Evolutionary conservation across 257 asterid species (phyloP), one percentile per base, ranked within the genome.

Genomic region (Mentha longifolia): DNA sequence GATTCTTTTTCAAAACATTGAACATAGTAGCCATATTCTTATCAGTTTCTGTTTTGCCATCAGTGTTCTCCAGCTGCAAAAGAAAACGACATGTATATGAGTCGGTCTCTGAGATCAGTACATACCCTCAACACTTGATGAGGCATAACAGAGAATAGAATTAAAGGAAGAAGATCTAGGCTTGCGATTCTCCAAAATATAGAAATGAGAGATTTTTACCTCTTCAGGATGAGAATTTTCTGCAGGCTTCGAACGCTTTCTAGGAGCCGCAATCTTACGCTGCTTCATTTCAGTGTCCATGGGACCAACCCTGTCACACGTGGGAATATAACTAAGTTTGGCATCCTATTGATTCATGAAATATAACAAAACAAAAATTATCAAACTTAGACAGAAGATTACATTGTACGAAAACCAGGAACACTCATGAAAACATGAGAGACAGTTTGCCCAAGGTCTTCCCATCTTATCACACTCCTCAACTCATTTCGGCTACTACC

Each of bases 11-110:
- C 76, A 95, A 73, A 65, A 92, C 82, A 71, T 78, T 77, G 80
- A 92, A 95, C 94, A 95, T 92, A 15, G 81, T 80, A 28, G 89
- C 95, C 99, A 95, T 92, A 70, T 95, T 92, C 82, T 84, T 89
- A 73, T 95, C 97, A 9, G 99, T 95, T 67, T 92, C 98, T 0
- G 95, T 88, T 80, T 83, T 85, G 67, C 85, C 93, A 70, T 88
- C 79, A 45, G 66, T 51, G 31, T 69, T 84, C 19, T 85, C 82
- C 72, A 92, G 91, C 98, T 92, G 90, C 61, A 65, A 33, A 65
- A 42, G 16, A 51, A 59, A 56, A 52, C 25, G 30, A 22, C 19
- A 33, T 10, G 11, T 4, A 47, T 19, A 37, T 15, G 17, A 31
- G 62, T 76, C 56, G 67, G 22, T 19, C 17, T 16, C 68, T 54